These are phyloP conservation scores for Alternaria arborescens DNA, from an alignment of 2,329 filamentous ascomycete species.

Conservation along the genomic window DNA sequence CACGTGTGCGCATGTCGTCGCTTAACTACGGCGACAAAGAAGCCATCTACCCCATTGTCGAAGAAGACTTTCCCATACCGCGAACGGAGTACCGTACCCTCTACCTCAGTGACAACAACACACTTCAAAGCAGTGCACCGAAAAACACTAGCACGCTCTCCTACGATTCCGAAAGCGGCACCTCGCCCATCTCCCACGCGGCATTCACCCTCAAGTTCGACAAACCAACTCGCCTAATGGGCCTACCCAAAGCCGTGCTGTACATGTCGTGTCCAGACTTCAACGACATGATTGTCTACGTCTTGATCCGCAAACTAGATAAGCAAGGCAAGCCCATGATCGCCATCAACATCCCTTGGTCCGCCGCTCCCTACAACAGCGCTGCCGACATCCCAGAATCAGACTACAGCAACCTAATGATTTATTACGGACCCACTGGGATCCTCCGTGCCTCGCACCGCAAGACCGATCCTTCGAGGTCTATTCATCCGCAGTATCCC, in stretches of 20 bases:
- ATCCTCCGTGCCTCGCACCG: slow-evolving; percentile 26
- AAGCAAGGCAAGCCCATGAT: slow-evolving; percentile 52
- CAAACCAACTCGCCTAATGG: slow-evolving; percentile 54
- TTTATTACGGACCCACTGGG: slow-evolving; percentile 18
- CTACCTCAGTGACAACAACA: slow-evolving; percentile 15
- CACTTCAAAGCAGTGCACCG: not conserved
- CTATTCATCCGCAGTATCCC: slow-evolving; percentile 30
- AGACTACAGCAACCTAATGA: slow-evolving; percentile 15
- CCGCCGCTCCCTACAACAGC: slow-evolving; percentile 5
- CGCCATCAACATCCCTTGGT: slow-evolving; percentile 55
- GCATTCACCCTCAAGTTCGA: slow-evolving; percentile 54
- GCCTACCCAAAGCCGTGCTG: slow-evolving; percentile 57
- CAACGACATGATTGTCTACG: slow-evolving; percentile 53
- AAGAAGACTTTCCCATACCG: slow-evolving; percentile 25
- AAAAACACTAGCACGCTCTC: not conserved
- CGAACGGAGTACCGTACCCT: slow-evolving; percentile 25
- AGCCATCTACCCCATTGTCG: slow-evolving; percentile 23
- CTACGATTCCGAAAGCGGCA: slow-evolving; percentile 17
- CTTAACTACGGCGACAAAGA: slow-evolving; percentile 34
- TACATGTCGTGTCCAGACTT: slow-evolving; percentile 56
- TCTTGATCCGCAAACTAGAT: slow-evolving; percentile 27
- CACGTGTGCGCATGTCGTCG: slow-evolving; percentile 55
- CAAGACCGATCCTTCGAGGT: slow-evolving; percentile 13
- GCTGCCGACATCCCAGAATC: slow-evolving; percentile 19
- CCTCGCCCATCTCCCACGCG: not conserved